phyloP scores from a whole-genome alignment of 192 early-diverging fungal genomes.

The Polychytrium aggregatum region DNA sequence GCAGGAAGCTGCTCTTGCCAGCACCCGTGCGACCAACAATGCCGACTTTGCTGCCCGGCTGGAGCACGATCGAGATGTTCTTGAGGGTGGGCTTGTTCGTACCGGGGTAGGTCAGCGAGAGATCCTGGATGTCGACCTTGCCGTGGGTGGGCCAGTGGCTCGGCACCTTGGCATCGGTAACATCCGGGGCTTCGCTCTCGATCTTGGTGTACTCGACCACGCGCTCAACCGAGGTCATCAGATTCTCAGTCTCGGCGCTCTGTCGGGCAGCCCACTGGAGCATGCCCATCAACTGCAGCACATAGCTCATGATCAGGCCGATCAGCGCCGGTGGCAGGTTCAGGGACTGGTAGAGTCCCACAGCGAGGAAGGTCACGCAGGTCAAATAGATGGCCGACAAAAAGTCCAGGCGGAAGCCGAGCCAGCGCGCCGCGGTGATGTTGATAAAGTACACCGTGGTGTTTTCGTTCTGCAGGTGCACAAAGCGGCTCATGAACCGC shows the following conservation, averaged over 20 bases:
- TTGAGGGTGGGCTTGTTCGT: conserved; percentile 35
- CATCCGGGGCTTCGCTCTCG: conserved; percentile 5
- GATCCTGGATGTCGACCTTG: conserved; percentile 40
- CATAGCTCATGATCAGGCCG: conserved; percentile 38
- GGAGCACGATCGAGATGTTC: conserved; percentile 47
- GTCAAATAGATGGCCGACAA: conserved; percentile 35
- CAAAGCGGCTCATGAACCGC: conserved; percentile 43
- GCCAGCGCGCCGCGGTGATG: conserved; percentile 26
- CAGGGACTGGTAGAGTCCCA: conserved; percentile 25
- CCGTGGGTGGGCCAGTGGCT: conserved; percentile 62
- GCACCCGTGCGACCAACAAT: conserved; percentile 82
- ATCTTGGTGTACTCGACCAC: conserved; percentile 47
- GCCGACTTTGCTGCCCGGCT: conserved; percentile 60
- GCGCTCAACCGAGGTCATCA: conserved; percentile 54
- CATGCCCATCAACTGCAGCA: conserved; percentile 39
- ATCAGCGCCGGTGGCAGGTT: conserved; percentile 34
- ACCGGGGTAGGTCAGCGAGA: conserved; percentile 44
- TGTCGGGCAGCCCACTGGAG: conserved; percentile 39
- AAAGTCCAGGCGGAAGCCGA: conserved; percentile 43
- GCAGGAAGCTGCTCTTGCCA: conserved; percentile 57
- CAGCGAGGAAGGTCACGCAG: conserved; percentile 31
- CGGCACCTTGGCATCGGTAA: too few relatives aligned
- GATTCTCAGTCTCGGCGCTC: conserved; percentile 33
- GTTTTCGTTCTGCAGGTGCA: conserved; percentile 45
- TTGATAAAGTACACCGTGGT: conserved; percentile 42